Percentiles rank a stretch among this genome's conserved stretches.
phyloP scores from a whole-genome alignment of 345 rosid genomes.

The Rhizophora apiculata region DNA sequence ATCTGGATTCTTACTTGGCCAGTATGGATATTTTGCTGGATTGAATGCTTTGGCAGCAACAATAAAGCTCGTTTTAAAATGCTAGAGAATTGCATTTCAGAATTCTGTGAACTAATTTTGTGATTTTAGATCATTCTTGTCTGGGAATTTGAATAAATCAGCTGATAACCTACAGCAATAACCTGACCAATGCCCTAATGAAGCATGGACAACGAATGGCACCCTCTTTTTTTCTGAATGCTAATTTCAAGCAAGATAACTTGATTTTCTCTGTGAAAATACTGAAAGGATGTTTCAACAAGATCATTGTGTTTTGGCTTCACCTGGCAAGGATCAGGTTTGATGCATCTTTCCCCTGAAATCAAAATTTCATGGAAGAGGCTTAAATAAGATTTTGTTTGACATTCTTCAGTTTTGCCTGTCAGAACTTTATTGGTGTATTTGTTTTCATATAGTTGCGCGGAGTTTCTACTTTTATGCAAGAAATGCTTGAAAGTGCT shows the following conservation, averaged over 20 bases:
- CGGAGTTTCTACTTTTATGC: slow-evolving; percentile 99
- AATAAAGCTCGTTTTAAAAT: neutral
- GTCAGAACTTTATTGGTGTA: slow-evolving; percentile 10
- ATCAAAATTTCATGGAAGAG: too few species aligned
- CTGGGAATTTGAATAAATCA: too few species aligned
- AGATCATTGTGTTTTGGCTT: neutral
- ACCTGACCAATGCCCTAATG: neutral
- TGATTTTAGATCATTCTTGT: too few species aligned
- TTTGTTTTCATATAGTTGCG: slow-evolving; percentile 52
- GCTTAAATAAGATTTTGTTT: neutral
- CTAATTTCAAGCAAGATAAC: neutral
- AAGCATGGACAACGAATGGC: neutral
- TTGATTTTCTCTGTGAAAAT: neutral
- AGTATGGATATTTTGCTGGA: neutral
- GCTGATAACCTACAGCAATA: neutral
- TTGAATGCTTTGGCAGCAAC: neutral
- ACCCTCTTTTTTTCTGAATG: too few species aligned
- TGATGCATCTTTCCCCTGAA: neutral
- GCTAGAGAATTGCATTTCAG: neutral
- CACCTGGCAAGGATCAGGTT: neutral
- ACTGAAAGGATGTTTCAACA: neutral
- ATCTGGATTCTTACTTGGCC: neutral
- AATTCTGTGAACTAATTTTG: too few species aligned
- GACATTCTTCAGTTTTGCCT: neutral
- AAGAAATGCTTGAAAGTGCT: slow-evolving; percentile 99